These are phyloP conservation scores for Blastobotrys ciferrii DNA, from an alignment of 1,139 yeast species.

Conservation along the genomic window DNA sequence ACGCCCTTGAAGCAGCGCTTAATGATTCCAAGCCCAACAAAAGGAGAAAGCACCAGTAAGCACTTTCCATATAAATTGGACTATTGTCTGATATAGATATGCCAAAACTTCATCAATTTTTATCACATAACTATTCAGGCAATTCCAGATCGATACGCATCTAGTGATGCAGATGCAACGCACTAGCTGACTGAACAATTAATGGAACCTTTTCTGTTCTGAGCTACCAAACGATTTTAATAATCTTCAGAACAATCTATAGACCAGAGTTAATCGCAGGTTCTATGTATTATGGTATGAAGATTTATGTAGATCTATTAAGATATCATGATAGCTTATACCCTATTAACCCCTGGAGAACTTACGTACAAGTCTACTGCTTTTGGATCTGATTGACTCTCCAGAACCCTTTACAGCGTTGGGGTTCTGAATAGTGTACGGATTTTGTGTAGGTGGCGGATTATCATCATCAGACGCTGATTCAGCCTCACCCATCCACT, in stretches of 20 bases:
- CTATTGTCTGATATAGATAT: background rate
- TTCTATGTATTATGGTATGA: too few species aligned
- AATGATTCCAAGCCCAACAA: slow-evolving; percentile 8
- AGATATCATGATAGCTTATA: background rate
- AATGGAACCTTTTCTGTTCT: too few species aligned
- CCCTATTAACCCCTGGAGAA: background rate
- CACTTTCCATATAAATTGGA: background rate
- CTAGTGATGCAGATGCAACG: too few species aligned
- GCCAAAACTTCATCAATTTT: too few species aligned
- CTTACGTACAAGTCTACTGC: slow-evolving; percentile 8
- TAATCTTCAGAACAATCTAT: too few species aligned
- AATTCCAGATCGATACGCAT: too few species aligned
- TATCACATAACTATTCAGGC: too few species aligned
- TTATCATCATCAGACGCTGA: slow-evolving; percentile 9
- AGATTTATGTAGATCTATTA: background rate
- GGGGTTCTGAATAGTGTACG: slow-evolving; percentile 6
- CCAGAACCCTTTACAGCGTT: slow-evolving; percentile 19
- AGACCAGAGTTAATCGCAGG: too few species aligned
- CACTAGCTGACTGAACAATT: too few species aligned
- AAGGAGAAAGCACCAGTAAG: slow-evolving; percentile 20
- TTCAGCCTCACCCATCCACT: slow-evolving; percentile 25
- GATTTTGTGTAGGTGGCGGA: slow-evolving; percentile 3
- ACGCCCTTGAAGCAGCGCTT: slow-evolving; percentile 15
- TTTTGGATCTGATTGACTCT: slow-evolving; percentile 22
- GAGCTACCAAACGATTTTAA: too few species aligned